Evolutionary conservation across 495 filamentous ascomycete species (phyloP).

Genomic region (Hyaloscypha hepaticicola): DNA sequence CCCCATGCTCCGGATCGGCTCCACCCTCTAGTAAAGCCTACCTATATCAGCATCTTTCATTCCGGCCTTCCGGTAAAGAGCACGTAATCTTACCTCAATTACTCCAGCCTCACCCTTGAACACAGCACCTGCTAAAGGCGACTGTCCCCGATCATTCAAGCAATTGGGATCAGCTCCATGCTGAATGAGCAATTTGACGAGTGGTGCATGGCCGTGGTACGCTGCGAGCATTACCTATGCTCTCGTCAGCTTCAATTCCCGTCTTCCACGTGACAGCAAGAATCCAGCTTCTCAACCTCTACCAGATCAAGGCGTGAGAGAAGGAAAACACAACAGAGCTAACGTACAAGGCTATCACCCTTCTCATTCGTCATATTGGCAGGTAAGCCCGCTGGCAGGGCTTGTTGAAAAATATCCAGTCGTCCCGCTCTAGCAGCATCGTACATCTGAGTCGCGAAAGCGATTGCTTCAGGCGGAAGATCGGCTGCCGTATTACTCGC

Average conservation of each 20-base stretch:
- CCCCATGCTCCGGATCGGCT: conserved; percentile 50
- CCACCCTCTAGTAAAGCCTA: conserved; percentile 47
- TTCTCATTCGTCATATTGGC: conserved; percentile 57
- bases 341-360: conserved; percentile 51
- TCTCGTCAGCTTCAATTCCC: not conserved
- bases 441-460: conserved; percentile 51
- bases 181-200: conserved; percentile 49
- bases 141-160: conserved; percentile 53
- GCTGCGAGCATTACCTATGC: conserved; percentile 55
- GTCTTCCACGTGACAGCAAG: not conserved
- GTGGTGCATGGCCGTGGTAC: conserved; percentile 52
- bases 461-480: conserved; percentile 50
- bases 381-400: conserved; percentile 49
- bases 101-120: conserved; percentile 54
- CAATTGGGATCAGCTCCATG: conserved; percentile 53
- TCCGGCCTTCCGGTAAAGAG: not conserved
- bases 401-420: conserved; percentile 47
- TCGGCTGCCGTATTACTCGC: not conserved
- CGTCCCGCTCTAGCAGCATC: conserved; percentile 51
- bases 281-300: not conserved
- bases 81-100: conserved; percentile 42
- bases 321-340: not conserved
- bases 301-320: not conserved
- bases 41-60: not conserved
- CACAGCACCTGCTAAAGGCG: conserved; percentile 53